Evolutionary conservation across 352 stramenopile genomes (phyloP), one percentile per base, ranked within the genome.

Genomic region (Globisporangium sylvaticum): DNA sequence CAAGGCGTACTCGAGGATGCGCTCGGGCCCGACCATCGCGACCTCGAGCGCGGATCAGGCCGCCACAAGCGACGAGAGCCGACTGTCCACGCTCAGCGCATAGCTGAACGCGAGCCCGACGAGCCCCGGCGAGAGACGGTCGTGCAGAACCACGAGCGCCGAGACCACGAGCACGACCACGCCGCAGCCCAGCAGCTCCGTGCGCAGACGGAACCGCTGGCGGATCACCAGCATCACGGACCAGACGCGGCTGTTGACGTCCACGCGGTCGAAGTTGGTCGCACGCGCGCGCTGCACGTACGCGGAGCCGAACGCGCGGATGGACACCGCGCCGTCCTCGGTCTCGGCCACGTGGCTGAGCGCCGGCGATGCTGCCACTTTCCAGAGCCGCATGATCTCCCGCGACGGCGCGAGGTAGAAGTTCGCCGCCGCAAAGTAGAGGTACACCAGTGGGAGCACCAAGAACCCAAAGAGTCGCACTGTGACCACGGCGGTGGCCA

Each of bases 71-170:
- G 87, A 88, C 72, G 98, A 94, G 2, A 92, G 78, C 20, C 97
- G 87, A 32, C 78, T 72, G 64, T 94, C 94, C 25, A 98, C 87
- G 57, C 89, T 85, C 18, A 96, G 71, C 27, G 78, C 81, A 84
- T 97, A 98, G 61, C 95, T 92, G 53, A 98, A 86, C 1, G 96
- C 78, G n/a, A 98, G 74, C 2, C 83, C 94, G 27, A 92, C 75
- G 22, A 98, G 50, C 4, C 91, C 88, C 14, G 87, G 72, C 22
- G 73, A 83, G 44, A 89, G 62, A 9, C 60, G 62, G 39, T 81
- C 44, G 27, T 72, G 80, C 46, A 89, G 34, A 4, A 62, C 32
- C 22, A 86, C 73, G 12, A 96, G 66, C 67, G 78, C 64, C 6
- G 67, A 37, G 32, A 78, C 62, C 56, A 74, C 68, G 63, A 86